Conservation (phyloP, 805 yeast species). For the Cyberlindnera mississippiensis region DNA sequence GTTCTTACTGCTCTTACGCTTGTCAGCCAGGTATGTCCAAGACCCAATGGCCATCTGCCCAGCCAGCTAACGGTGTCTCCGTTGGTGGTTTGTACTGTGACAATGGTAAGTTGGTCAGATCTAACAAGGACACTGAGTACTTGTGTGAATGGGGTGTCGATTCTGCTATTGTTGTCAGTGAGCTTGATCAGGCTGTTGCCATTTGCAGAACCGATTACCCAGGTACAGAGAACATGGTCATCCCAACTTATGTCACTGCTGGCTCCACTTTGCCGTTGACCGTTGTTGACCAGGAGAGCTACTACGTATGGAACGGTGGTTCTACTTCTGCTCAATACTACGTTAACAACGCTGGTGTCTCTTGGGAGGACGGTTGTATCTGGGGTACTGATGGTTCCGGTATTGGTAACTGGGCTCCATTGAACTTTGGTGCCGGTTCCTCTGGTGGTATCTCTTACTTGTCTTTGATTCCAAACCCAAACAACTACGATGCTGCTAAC, state of each 20-base stretch:
- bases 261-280: constrained; percentile 66
- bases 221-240: constrained; percentile 97
- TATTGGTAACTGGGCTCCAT: constrained; percentile 98
- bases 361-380: constrained; percentile 84
- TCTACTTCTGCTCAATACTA: constrained; percentile 93
- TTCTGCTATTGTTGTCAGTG: constrained; percentile 63
- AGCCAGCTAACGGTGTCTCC: constrained; percentile 84
- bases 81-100: constrained; percentile 90
- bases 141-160: constrained; percentile 86
- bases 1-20: constrained; percentile 93
- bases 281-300: constrained; percentile 72
- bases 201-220: constrained; percentile 99
- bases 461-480: constrained; percentile 93
- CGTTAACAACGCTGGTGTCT: constrained; percentile 94
- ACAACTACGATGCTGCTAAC: constrained; percentile 66
- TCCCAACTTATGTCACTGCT: constrained; percentile 79
- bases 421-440: constrained; percentile 90
- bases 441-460: constrained; percentile 65
- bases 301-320: constrained; percentile 80
- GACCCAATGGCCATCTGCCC: constrained; percentile 92
- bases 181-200: constrained; percentile 66
- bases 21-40: constrained; percentile 98
- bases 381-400: constrained; percentile 78
- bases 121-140: constrained; percentile 59
- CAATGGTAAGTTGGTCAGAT: constrained; percentile 75